A percentile compares a stretch with the other conserved stretches of the same genome.
These are phyloP conservation scores for Scutellaria barbata DNA, from an alignment of 257 asterid genomes.

Conservation along the genomic window DNA sequence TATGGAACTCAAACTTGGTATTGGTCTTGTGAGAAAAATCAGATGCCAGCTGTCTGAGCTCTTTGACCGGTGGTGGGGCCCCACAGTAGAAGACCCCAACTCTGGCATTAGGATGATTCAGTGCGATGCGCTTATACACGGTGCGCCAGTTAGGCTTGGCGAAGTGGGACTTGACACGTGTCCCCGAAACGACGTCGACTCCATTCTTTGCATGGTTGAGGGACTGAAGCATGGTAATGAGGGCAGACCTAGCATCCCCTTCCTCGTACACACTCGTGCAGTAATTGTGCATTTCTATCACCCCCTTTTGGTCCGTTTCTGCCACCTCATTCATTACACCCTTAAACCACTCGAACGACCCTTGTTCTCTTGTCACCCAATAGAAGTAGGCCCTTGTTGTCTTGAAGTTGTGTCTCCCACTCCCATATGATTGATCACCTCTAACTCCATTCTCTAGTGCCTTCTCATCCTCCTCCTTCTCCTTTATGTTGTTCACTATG, in stretches of 20 bases:
- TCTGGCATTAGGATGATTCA: conserved; percentile 61
- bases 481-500: conserved; percentile 62
- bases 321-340: conserved; percentile 78
- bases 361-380: conserved; percentile 82
- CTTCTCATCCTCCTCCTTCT: conserved; percentile 33
- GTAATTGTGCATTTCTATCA: conserved; percentile 75
- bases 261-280: conserved; percentile 83
- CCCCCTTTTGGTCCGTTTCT: conserved; percentile 57
- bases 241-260: conserved; percentile 76
- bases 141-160: conserved; percentile 79
- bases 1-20: conserved; percentile 72
- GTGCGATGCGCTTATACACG: conserved; percentile 62
- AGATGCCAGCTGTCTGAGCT: conserved; percentile 59
- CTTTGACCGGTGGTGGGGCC: conserved; percentile 63
- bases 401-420: conserved; percentile 43
- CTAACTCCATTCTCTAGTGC: conserved; percentile 39
- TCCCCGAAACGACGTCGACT: conserved; percentile 69
- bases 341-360: conserved; percentile 82
- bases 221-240: conserved; percentile 75
- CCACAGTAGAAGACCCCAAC: conserved; percentile 82
- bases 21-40: conserved; percentile 65
- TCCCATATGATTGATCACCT: conserved; percentile 3
- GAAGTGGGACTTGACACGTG: conserved; percentile 65
- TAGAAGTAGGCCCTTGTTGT: conserved; percentile 71
- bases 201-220: conserved; percentile 74